Evolutionary conservation across 202 grass and related monocot genomes (phyloP).

Genomic region (Hordeum pubiflorum): DNA sequence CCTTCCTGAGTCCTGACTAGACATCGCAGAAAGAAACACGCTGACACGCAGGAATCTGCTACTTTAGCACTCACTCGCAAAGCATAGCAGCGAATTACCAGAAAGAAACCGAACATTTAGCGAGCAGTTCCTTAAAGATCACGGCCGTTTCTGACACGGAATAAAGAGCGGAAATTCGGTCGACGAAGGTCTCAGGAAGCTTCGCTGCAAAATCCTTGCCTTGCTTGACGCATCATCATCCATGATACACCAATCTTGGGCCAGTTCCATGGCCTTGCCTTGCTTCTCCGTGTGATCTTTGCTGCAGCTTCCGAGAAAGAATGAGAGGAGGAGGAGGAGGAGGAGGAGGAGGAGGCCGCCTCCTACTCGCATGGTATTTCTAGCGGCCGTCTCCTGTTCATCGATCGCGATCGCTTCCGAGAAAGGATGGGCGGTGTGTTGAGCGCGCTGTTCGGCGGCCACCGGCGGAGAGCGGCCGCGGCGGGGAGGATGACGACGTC

Average conservation of each 20-base stretch:
- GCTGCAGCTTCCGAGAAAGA: not conserved
- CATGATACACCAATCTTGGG: not conserved
- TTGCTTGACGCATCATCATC: not conserved
- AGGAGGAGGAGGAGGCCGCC: not conserved
- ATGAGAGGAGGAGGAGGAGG: not conserved
- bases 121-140: not conserved
- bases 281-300: conserved; percentile 1
- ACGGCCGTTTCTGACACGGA: conserved; percentile 1
- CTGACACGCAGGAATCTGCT: not conserved
- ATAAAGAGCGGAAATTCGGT: conserved; percentile 21
- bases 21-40: not conserved
- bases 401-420: not conserved
- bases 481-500: not conserved
- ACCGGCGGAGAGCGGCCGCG: not conserved
- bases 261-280: not conserved
- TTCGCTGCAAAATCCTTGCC: not conserved
- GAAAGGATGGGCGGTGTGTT: conserved; percentile 28
- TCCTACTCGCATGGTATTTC: not conserved
- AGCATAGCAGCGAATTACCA: not conserved
- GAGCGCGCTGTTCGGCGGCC: conserved; percentile 10
- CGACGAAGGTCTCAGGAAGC: conserved; percentile 17
- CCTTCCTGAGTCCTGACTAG: not conserved
- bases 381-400: not conserved
- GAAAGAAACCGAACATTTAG: not conserved
- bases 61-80: not conserved